Percentiles rank a stretch among this genome's conserved stretches.
These are phyloP conservation scores for Podosphaera fusca DNA, from an alignment of 2,329 filamentous ascomycete species.

Conservation along the genomic window DNA sequence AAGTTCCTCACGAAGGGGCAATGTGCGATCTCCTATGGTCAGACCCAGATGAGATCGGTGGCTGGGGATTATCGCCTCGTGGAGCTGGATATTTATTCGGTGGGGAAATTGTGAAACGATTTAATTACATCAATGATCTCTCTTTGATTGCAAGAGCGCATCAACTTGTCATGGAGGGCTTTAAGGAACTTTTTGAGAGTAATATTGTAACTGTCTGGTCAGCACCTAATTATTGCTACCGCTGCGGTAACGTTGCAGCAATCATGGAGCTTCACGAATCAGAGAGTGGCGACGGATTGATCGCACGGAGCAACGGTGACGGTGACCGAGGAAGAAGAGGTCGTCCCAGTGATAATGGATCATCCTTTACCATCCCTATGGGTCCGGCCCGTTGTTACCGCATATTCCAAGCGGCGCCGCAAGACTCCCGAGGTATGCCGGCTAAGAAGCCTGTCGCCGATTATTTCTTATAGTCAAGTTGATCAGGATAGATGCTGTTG, in stretches of 20 bases:
- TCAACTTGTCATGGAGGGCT: slow-evolving; percentile 97
- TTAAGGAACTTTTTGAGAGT: slow-evolving; percentile 96
- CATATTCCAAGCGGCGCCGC: slow-evolving; percentile 89
- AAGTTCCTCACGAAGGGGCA: slow-evolving; percentile 92
- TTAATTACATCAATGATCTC: slow-evolving; percentile 86
- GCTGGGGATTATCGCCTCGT: slow-evolving; percentile 81
- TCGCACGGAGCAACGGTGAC: slow-evolving; percentile 17
- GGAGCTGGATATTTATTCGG: slow-evolving; percentile 93
- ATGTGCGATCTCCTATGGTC: slow-evolving; percentile 99
- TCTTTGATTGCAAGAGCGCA: slow-evolving; percentile 83
- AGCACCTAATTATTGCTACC: slow-evolving; percentile 86
- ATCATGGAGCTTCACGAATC: slow-evolving; percentile 87
- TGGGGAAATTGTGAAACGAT: slow-evolving; percentile 81
- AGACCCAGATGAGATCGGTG: slow-evolving; percentile 91
- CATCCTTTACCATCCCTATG: slow-evolving; percentile 18
- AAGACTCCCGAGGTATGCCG: slow-evolving; percentile 91
- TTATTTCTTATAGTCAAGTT: slow-evolving; percentile 45
- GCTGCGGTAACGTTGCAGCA: slow-evolving; percentile 80
- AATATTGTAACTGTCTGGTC: slow-evolving; percentile 98
- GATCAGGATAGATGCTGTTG: too few species aligned
- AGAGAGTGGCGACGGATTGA: slow-evolving; percentile 39
- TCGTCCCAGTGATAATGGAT: slow-evolving; percentile 15
- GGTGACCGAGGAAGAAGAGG: slow-evolving; percentile 25
- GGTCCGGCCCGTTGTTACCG: slow-evolving; percentile 78
- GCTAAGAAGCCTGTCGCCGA: slow-evolving; percentile 96